Base-by-base conservation (phyloP, 2,329 filamentous ascomycete species). In the Calonectria montana region DNA sequence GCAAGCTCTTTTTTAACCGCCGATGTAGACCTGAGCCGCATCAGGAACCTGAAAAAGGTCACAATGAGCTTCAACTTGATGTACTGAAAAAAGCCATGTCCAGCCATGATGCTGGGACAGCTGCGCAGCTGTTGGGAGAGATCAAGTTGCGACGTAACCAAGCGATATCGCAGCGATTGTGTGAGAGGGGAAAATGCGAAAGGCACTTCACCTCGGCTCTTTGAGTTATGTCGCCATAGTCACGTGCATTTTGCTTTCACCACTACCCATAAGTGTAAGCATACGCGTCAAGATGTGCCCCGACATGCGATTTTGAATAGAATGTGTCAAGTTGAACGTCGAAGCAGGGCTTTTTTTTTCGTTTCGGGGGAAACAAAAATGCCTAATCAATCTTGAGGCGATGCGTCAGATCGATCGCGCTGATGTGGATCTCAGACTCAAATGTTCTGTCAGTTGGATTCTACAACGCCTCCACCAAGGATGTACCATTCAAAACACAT, bases 41-140 rank as follows among this genome's bases (percentile, higher is more conserved):
- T 12, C 41, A 66, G 21, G 43, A 70, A 21, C 16, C 68, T 43
- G 37, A 63, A 6, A 7, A 70, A 37, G 35, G 35, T 70, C 25
- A 47, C 68, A 5, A 66, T n/a, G 35, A 70, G 2, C 68, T 70
- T 70, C 23, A 70, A 55, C 6, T 57, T 47, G 27, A 70, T 37
- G 45, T 70, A 70, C 7, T 66, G 35, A 27, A 70, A 48, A 25
- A 70, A 53, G 63, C 62, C 63, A 39, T 67, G 68, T n/a, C 21
- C 25, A 16, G 55, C n/a, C 68, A 70, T 70, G 53, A 39, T 39
- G 53, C 2, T 13, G 15, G 23, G 21, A 7, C 23, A 21, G 53
- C 2, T 10, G n/a, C 21, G 53, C 18, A 39, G 35, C 3, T 5
- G 12, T 8, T 37, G 12, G 35, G 23, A 27, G 21, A 29, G 18